Conservation (phyloP, 2,329 filamentous ascomycete species). For the Sporothrix euskadiensis region DNA sequence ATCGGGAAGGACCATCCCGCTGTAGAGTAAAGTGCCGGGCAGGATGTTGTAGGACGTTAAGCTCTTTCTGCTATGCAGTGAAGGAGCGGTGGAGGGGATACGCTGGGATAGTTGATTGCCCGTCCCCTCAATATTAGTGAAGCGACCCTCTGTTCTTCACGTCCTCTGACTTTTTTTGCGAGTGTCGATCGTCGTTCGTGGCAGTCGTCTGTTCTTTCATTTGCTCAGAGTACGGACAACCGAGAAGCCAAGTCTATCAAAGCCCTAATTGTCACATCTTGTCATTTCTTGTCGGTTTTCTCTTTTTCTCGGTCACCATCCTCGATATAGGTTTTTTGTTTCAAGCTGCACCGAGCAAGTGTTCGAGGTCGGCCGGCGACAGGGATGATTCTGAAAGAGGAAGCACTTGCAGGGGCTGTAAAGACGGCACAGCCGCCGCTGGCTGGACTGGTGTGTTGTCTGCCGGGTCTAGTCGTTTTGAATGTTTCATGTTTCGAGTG, state of each 20-base stretch:
- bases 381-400: not conserved
- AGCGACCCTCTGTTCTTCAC: not conserved
- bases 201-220: not conserved
- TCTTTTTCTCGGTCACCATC: not conserved
- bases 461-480: not conserved
- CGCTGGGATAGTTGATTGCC: not conserved
- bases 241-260: not conserved
- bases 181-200: not conserved
- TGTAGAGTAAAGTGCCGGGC: constrained; percentile 4
- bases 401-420: not conserved
- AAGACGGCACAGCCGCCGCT: not conserved
- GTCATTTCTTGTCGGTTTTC: not conserved
- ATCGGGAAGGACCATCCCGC: constrained; percentile 10
- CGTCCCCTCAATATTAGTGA: not conserved
- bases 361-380: not conserved
- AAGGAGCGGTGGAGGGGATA: not conserved
- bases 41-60: not conserved
- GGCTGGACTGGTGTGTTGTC: not conserved
- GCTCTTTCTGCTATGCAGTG: not conserved
- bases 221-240: no score
- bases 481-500: constrained; percentile 19
- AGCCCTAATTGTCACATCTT: not conserved
- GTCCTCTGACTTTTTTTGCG: not conserved
- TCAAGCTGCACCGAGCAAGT: constrained; percentile 11
- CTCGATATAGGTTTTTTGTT: not conserved